phyloP scores from a whole-genome alignment of 805 yeast genomes.

The Kodamaea leandrae region DNA sequence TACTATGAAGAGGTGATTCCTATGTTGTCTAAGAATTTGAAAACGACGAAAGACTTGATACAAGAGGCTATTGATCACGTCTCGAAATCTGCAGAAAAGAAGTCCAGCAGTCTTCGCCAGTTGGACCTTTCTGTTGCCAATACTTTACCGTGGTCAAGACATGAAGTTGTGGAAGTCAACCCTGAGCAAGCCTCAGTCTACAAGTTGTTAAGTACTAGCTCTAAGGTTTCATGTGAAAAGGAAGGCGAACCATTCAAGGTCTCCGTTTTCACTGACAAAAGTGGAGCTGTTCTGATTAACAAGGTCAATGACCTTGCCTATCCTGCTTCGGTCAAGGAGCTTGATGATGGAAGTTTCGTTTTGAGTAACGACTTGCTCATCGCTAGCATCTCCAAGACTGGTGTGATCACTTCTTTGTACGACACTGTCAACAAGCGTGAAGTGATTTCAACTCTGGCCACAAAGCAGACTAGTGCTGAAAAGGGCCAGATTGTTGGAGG shows the following conservation, averaged over 20 bases:
- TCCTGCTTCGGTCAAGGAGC: constrained; percentile 49
- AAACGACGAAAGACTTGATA: constrained; percentile 51
- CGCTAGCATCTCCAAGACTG: constrained; percentile 51
- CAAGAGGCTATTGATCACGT: constrained; percentile 40
- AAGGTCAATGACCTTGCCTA: constrained; percentile 22
- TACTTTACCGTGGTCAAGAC: constrained; percentile 65
- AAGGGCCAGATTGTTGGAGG: constrained; percentile 48
- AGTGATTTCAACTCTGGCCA: constrained; percentile 56
- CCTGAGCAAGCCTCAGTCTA: constrained; percentile 18
- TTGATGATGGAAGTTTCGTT: constrained; percentile 41
- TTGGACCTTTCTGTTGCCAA: constrained; percentile 35
- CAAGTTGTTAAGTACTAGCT: constrained; percentile 9
- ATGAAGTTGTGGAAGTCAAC: constrained; percentile 42
- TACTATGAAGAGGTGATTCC: constrained; percentile 80
- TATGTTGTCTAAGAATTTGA: constrained; percentile 59
- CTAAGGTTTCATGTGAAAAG: constrained; percentile 15
- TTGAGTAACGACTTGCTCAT: constrained; percentile 61
- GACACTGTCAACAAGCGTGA: constrained; percentile 62
- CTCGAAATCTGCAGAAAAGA: background rate
- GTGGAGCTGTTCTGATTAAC: constrained; percentile 19
- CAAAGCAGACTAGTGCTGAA: constrained; percentile 42
- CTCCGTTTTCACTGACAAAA: constrained; percentile 19
- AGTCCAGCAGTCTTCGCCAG: background rate
- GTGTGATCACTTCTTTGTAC: constrained; percentile 58
- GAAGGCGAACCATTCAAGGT: constrained; percentile 15